A percentile compares a stretch with the other conserved stretches of the same genome.
Evolutionary conservation across 768 basidiomycete genomes (phyloP).

Genomic region (Lyophyllum atratum): DNA sequence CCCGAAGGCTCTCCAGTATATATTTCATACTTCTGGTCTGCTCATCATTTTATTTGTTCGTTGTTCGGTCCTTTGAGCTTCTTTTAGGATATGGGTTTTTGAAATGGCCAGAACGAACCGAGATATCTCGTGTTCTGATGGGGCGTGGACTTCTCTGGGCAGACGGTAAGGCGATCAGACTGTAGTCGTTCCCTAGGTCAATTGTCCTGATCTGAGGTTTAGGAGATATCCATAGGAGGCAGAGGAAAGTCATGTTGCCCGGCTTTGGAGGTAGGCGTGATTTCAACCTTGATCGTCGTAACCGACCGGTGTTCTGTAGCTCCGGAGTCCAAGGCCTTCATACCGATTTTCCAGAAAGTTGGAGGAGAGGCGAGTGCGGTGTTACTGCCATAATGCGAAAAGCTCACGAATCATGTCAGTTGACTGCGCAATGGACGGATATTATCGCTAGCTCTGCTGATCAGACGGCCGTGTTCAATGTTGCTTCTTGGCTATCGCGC

Average conservation of each 20-base stretch:
- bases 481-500: slow-evolving; percentile 51
- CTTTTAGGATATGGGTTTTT: slow-evolving; percentile 50
- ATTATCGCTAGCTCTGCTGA: slow-evolving; percentile 43
- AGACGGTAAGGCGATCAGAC: slow-evolving; percentile 37
- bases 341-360: slow-evolving; percentile 48
- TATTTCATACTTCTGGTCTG: slow-evolving; percentile 52
- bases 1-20: slow-evolving; percentile 60
- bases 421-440: slow-evolving; percentile 54
- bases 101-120: slow-evolving; percentile 51
- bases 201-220: not conserved
- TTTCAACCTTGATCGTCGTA: not conserved
- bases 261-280: slow-evolving; percentile 48
- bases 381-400: not conserved
- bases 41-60: slow-evolving; percentile 2
- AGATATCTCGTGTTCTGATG: slow-evolving; percentile 50
- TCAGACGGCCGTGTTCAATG: slow-evolving; percentile 44
- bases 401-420: slow-evolving; percentile 27
- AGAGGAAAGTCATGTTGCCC: slow-evolving; percentile 55
- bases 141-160: slow-evolving; percentile 58
- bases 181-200: not conserved
- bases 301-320: slow-evolving; percentile 18
- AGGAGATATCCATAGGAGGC: slow-evolving; percentile 53
- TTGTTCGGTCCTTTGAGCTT: slow-evolving; percentile 5
- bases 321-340: slow-evolving; percentile 51
- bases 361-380: slow-evolving; percentile 39